Conservation (phyloP, 2,329 filamentous ascomycete genomes). For the Sporothrix pallida region DNA sequence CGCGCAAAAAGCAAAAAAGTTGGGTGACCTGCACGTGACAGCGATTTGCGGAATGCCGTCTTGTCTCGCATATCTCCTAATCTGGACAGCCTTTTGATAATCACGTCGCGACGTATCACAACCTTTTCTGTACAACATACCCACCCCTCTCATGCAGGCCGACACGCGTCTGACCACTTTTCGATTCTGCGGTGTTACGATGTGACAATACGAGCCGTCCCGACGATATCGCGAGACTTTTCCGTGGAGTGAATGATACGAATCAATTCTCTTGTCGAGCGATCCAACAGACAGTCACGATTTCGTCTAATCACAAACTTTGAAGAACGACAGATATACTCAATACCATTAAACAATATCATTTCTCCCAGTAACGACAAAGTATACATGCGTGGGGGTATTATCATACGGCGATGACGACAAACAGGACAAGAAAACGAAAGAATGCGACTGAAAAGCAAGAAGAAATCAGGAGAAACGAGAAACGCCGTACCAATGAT, state of each 20-base stretch:
- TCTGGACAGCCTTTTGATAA: not conserved
- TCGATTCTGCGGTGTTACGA: not conserved
- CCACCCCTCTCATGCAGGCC: not conserved
- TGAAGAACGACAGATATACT: not conserved
- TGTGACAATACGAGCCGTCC: not conserved
- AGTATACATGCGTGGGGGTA: slow-evolving; percentile 25
- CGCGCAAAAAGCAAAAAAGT: not conserved
- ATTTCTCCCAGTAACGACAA: slow-evolving; percentile 5
- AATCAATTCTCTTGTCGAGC: not conserved
- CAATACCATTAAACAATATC: slow-evolving; percentile 22
- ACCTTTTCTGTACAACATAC: too few relatives aligned
- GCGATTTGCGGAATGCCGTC: not conserved
- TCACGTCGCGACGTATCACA: too few relatives aligned
- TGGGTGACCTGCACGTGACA: slow-evolving; percentile 6
- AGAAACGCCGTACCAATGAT: slow-evolving; percentile 7
- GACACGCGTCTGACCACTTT: not conserved
- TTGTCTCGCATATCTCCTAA: slow-evolving; percentile 22
- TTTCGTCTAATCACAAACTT: not conserved
- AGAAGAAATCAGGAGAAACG: not conserved
- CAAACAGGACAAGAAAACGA: not conserved
- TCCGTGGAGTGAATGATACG: not conserved
- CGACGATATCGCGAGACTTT: not conserved
- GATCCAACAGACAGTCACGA: not conserved
- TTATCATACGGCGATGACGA: slow-evolving; percentile 22
- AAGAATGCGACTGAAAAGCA: not conserved